Evolutionary conservation across 2,329 filamentous ascomycete genomes (phyloP).

Genomic region (Aureobasidium sp.): DNA sequence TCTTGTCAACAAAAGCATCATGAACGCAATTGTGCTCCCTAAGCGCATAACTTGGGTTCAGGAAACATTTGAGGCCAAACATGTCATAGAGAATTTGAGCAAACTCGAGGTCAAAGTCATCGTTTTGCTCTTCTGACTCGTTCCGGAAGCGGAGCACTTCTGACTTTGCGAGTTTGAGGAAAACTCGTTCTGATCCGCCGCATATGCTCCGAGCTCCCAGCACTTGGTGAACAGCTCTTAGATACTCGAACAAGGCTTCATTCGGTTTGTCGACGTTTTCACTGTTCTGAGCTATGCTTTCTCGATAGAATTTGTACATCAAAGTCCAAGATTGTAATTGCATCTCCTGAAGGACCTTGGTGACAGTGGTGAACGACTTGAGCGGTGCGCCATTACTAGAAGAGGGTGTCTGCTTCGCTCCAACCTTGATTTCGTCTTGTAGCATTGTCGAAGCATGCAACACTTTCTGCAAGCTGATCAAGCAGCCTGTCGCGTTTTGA

Average conservation of each 20-base stretch:
- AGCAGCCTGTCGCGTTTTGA: conserved; percentile 61
- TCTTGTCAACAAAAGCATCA: conserved; percentile 67
- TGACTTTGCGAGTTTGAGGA: conserved; percentile 80
- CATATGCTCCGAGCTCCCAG: conserved; percentile 80
- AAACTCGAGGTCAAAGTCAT: conserved; percentile 80
- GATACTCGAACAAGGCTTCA: conserved; percentile 68
- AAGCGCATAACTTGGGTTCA: conserved; percentile 30
- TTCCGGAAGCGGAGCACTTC: conserved; percentile 65
- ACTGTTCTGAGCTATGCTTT: conserved; percentile 61
- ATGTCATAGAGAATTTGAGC: conserved; percentile 79
- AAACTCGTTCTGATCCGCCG: conserved; percentile 76
- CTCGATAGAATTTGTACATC: conserved; percentile 72
- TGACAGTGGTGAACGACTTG: conserved; percentile 23
- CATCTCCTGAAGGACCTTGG: conserved; percentile 64
- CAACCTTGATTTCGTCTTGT: conserved; percentile 79
- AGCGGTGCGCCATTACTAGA: conserved; percentile 40
- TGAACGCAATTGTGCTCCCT: conserved; percentile 70
- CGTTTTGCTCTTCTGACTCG: conserved; percentile 49
- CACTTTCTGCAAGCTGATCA: conserved; percentile 65
- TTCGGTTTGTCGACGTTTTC: conserved; percentile 56
- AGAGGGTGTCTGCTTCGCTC: conserved; percentile 58
- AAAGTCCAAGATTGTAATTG: conserved; percentile 83
- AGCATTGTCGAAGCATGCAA: conserved; percentile 74
- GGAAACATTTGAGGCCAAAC: conserved; percentile 63
- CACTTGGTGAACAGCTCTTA: conserved; percentile 76